phyloP scores from a whole-genome alignment of 169 alveolate genomes.

The Cryptosporidium andersoni region DNA sequence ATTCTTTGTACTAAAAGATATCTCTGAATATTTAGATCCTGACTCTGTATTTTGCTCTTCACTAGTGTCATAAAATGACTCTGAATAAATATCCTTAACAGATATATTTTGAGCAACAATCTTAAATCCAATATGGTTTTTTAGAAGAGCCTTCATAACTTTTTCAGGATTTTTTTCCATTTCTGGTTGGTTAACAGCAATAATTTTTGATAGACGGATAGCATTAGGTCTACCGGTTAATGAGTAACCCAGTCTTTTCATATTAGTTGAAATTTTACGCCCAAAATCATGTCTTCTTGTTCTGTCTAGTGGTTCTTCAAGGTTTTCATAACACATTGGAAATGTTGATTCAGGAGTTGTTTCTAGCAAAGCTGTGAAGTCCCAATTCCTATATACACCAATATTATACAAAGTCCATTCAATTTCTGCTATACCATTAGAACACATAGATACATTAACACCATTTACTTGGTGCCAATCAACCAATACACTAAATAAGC shows the following conservation, averaged over 20 bases:
- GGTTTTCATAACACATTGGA: constrained; percentile 53
- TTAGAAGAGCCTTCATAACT: constrained; percentile 2
- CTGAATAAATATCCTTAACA: constrained; percentile 25
- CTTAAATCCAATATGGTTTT: constrained; percentile 31
- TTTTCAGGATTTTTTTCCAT: constrained; percentile 41
- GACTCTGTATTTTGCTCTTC: background rate
- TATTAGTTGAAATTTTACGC: constrained; percentile 25
- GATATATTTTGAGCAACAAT: constrained; percentile 6
- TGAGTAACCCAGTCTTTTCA: constrained; percentile 27
- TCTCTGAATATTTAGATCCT: background rate
- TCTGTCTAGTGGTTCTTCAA: constrained; percentile 35
- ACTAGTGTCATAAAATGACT: constrained; percentile 17
- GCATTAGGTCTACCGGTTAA: constrained; percentile 51
- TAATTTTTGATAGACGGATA: constrained; percentile 28
- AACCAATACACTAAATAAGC: constrained; percentile 40
- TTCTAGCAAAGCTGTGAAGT: constrained; percentile 45
- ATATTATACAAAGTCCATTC: constrained; percentile 61
- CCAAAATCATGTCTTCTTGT: constrained; percentile 41
- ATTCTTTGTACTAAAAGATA: background rate
- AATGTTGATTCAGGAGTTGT: constrained; percentile 66
- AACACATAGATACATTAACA: constrained; percentile 47
- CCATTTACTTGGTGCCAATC: constrained; percentile 50
- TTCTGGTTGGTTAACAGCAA: constrained; percentile 66
- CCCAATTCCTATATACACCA: constrained; percentile 66
- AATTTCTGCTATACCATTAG: constrained; percentile 55